Evolutionary conservation across 2,329 filamentous ascomycete species (phyloP).

Genomic region (Geosmithia morbida): DNA sequence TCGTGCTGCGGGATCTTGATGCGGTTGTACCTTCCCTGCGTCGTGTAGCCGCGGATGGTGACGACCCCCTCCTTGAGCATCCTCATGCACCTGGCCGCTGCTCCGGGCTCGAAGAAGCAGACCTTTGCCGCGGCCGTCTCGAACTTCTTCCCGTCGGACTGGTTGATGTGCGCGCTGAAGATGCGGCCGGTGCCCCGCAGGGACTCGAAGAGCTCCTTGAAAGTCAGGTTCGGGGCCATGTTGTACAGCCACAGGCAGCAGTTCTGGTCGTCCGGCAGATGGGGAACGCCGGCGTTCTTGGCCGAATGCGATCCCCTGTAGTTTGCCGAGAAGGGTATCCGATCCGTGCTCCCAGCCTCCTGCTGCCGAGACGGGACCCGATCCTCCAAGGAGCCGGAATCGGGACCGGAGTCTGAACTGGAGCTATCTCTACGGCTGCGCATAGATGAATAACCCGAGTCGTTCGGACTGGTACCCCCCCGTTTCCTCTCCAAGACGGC

Average conservation of each 20-base stretch:
- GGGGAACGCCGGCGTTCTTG: conserved; percentile 18
- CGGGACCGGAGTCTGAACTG: too few species aligned
- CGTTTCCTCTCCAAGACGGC: too few species aligned
- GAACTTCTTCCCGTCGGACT: conserved; percentile 20
- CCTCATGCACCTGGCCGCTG: conserved; percentile 18
- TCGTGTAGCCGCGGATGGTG: conserved; percentile 17
- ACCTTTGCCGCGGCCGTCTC: conserved; percentile 30
- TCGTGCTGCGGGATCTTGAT: conserved; percentile 23
- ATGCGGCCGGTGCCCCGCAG: conserved; percentile 34
- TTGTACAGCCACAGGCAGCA: conserved; percentile 38
- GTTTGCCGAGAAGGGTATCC: conserved; percentile 17
- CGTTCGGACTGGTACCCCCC: too few species aligned
- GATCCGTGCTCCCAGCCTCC: too few species aligned
- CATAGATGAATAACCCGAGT: too few species aligned
- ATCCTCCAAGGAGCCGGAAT: too few species aligned
- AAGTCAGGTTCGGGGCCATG: conserved; percentile 26
- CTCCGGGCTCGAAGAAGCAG: conserved; percentile 28
- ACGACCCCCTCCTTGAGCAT: conserved; percentile 14
- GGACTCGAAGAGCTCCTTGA: conserved; percentile 25
- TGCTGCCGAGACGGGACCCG: too few species aligned
- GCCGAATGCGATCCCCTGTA: conserved; percentile 21
- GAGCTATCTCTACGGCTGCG: too few species aligned
- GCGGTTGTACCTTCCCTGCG: conserved; percentile 30
- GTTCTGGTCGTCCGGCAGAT: conserved; percentile 21
- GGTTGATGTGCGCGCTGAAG: conserved; percentile 36